Evolutionary conservation across 257 asterid species (phyloP).

Genomic region (Solanum boliviense): DNA sequence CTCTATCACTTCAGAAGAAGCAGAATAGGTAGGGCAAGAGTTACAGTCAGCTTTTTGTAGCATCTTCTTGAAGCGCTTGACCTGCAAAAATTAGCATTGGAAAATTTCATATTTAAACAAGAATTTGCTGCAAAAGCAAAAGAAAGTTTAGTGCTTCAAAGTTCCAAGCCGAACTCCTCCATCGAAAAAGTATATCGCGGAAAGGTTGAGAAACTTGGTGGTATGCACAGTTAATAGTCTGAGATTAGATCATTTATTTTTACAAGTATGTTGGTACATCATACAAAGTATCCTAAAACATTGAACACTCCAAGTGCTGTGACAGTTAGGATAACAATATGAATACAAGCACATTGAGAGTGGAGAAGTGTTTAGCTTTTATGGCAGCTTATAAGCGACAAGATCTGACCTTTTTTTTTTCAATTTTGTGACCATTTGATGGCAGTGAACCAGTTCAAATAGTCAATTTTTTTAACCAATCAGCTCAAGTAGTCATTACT

Average conservation of each 20-base stretch:
- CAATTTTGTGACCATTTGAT: background rate
- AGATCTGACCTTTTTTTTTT: background rate
- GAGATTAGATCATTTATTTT: background rate
- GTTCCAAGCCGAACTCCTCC: background rate
- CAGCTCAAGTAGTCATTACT: background rate
- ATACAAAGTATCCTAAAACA: background rate
- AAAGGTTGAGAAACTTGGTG: background rate
- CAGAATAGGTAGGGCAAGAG: slow-evolving; percentile 48
- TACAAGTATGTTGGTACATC: background rate
- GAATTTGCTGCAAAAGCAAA: background rate
- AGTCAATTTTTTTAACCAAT: background rate
- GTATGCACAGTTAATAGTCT: background rate
- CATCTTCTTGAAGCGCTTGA: slow-evolving; percentile 46
- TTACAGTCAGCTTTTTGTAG: slow-evolving; percentile 54
- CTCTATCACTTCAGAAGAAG: slow-evolving; percentile 52
- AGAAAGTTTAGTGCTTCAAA: background rate
- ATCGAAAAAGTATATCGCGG: background rate
- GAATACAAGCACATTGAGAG: background rate
- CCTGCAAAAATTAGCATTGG: slow-evolving; percentile 27
- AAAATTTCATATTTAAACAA: background rate
- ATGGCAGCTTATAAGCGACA: background rate
- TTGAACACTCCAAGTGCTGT: background rate
- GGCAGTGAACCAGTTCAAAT: background rate
- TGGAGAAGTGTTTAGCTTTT: background rate
- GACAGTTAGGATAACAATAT: background rate